phyloP scores from a whole-genome alignment of 1,284 basidiomycete genomes.

The Wolfiporia cocos region DNA sequence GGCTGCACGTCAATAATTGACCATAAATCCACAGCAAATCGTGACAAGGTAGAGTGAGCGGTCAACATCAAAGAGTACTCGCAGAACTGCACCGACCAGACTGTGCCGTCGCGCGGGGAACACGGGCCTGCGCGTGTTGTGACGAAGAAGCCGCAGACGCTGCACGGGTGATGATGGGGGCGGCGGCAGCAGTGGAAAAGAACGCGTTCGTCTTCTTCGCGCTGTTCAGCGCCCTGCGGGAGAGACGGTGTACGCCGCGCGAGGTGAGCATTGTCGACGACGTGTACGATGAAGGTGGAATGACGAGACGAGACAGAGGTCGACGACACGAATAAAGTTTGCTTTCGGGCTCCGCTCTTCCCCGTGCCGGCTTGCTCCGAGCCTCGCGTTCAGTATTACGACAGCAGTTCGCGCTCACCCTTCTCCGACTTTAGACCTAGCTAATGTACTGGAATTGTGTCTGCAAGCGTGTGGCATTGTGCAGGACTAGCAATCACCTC shows the following conservation, averaged over 20 bases:
- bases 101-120: slow-evolving; percentile 36
- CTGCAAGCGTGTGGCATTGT: too few species aligned
- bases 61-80: too few species aligned
- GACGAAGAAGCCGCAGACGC: slow-evolving; percentile 28
- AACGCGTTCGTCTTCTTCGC: slow-evolving; percentile 70
- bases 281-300: slow-evolving; percentile 26
- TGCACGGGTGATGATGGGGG: slow-evolving; percentile 30
- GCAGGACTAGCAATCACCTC: too few species aligned
- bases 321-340: slow-evolving; percentile 25
- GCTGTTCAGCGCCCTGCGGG: slow-evolving; percentile 71
- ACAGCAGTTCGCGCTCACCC: too few species aligned
- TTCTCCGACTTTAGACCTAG: too few species aligned
- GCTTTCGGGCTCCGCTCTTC: slow-evolving; percentile 22
- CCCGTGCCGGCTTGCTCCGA: slow-evolving; percentile 29
- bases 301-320: slow-evolving; percentile 19
- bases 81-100: slow-evolving; percentile 30
- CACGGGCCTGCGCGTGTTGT: slow-evolving; percentile 34
- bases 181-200: slow-evolving; percentile 64
- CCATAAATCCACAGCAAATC: slow-evolving; percentile 12
- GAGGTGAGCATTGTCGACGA: slow-evolving; percentile 64
- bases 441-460: too few species aligned
- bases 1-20: slow-evolving; percentile 34
- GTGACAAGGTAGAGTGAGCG: slow-evolving; percentile 11
- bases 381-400: too few species aligned
- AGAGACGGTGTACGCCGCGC: slow-evolving; percentile 77